Percentiles rank a stretch among this genome's conserved stretches.
Conservation (phyloP, 306 rosid genomes). For the Quercus suber region DNA sequence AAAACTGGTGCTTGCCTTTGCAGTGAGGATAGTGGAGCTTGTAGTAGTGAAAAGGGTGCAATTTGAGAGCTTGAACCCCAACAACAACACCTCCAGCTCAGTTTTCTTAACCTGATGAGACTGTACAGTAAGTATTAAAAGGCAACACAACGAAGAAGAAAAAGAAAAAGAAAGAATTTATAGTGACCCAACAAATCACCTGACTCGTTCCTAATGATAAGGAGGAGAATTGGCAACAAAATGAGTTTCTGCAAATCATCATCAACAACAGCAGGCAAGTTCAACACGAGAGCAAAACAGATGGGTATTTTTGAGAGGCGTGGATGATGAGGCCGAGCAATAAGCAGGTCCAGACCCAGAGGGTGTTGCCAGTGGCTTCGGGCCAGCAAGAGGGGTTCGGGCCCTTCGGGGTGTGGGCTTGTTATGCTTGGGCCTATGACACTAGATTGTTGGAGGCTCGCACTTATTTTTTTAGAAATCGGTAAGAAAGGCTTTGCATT, state of each 20-base stretch:
- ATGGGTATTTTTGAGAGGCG: no score
- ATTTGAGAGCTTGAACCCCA: constrained; percentile 14
- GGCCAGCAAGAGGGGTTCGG: no score
- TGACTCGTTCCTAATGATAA: constrained; percentile 13
- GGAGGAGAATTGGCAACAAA: constrained; percentile 3
- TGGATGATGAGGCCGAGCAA: no score
- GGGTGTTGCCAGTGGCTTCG: no score
- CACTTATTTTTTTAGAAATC: no score
- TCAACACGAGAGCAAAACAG: not conserved
- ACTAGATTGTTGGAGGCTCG: no score
- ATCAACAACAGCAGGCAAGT: not conserved
- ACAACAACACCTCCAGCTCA: constrained; percentile 10
- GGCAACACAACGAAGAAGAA: not conserved
- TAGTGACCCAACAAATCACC: constrained; percentile 17
- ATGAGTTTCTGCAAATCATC: constrained; percentile 13
- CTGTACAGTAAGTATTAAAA: not conserved
- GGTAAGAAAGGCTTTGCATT: no score
- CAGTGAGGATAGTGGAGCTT: constrained; percentile 12
- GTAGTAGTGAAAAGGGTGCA: constrained; percentile 16
- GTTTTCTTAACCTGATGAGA: constrained; percentile 14
- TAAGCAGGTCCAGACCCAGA: no score
- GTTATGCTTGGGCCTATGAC: no score
- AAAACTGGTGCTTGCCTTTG: constrained; percentile 26
- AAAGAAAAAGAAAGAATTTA: not conserved
- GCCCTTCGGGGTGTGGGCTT: no score